Evolutionary conservation across 768 basidiomycete species (phyloP).

Genomic region (Hypsizygus marmoreus): DNA sequence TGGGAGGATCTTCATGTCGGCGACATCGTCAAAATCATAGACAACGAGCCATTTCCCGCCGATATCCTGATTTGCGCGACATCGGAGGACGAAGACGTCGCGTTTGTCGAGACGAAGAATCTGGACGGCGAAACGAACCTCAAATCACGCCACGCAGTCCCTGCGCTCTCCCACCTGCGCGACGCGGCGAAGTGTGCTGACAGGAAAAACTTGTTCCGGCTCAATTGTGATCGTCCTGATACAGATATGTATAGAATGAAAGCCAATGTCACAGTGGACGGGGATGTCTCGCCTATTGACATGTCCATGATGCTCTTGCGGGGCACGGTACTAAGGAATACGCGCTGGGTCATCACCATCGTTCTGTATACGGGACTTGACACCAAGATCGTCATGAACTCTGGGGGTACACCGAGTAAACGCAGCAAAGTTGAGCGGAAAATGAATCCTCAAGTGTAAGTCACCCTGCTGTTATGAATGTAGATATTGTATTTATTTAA

Average conservation of each 20-base stretch:
- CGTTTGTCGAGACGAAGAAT: slow-evolving; percentile 96
- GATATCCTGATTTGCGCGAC: slow-evolving; percentile 90
- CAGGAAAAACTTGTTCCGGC: slow-evolving; percentile 54
- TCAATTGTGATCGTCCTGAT: slow-evolving; percentile 88
- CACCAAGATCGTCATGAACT: slow-evolving; percentile 92
- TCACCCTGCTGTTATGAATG: slow-evolving; percentile 14
- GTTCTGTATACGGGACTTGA: slow-evolving; percentile 91
- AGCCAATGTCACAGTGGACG: slow-evolving; percentile 66
- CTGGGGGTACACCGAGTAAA: slow-evolving; percentile 94
- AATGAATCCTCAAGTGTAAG: slow-evolving; percentile 97
- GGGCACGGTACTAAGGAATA: slow-evolving; percentile 90
- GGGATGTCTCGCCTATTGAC: slow-evolving; percentile 64
- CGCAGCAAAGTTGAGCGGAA: slow-evolving; percentile 90
- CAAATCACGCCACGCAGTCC: slow-evolving; percentile 84
- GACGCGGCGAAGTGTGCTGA: slow-evolving; percentile 60
- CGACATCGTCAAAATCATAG: slow-evolving; percentile 84
- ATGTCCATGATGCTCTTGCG: slow-evolving; percentile 80
- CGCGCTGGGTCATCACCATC: slow-evolving; percentile 89
- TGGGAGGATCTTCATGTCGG: slow-evolving; percentile 93
- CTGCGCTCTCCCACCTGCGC: slow-evolving; percentile 69
- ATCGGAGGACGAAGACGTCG: slow-evolving; percentile 88
- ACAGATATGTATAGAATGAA: slow-evolving; percentile 91
- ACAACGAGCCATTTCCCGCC: slow-evolving; percentile 87
- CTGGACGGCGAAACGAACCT: slow-evolving; percentile 98
- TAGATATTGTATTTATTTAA: slow-evolving; percentile 1